Base-by-base conservation (phyloP, 768 basidiomycete species). In the Russula foetens region DNA sequence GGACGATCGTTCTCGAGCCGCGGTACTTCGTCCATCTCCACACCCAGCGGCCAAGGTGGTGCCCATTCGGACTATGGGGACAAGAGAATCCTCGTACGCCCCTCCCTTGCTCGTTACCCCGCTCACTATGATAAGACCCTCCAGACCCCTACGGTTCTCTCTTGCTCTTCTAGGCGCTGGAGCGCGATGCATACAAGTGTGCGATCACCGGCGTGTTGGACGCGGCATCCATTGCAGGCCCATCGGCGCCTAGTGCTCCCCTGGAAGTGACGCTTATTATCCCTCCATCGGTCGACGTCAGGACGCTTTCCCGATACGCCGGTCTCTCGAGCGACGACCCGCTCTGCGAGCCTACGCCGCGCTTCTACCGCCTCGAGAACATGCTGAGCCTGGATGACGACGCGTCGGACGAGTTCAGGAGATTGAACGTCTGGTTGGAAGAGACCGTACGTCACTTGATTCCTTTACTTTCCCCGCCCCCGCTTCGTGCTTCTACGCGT, bases 341-440 rank as follows among this genome's bases (percentile, higher is more conserved):
- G 29, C 51, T 62, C 23, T 58, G 61, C 46, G 50, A 24, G 8
- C 39, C 45, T 23, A 6, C 55, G 12, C 31, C 46, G 17, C 46
- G 39, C 35, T 53, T 62, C 56, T 48, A 29, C 19, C 51, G 50
- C n/a, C 19, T 62, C 29, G 61, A 62, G 56, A 62, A 62, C 46
- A 15, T 62, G 19, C 45, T 62, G 51, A 58, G 56, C 5, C 39
- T 62, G 2, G 51, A 53, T 21, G 23, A 23, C 38, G 61, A 47
- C 14, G 39, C 39, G 28, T 56, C 61, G 28, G 29, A 41, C n/a
- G 56, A 53, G 28, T 76, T 75, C 56, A 70, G 70, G 62, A n/a
- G 45, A n/a, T 63, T 73, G 41, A 38, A 57, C 2, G 31, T 74
- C 31, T 75, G 74, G 73, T 63, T 75, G 9, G 69, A 68, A 56